Base-by-base conservation (phyloP, 352 stramenopile species). In the Pythium rhizo-oryzae region DNA sequence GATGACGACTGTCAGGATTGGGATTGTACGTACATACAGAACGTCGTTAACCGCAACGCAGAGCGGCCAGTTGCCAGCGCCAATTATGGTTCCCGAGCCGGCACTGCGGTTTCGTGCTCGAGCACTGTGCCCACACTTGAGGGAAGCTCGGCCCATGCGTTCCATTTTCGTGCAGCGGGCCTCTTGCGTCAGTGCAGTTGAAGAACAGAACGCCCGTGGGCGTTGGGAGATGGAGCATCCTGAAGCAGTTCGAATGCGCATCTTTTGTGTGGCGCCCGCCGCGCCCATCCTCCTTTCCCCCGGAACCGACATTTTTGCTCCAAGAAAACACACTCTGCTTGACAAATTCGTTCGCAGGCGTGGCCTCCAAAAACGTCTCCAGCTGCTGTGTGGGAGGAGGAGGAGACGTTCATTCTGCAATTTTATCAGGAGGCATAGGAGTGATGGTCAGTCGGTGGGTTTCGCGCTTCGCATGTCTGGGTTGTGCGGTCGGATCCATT, bases 221-320 rank as follows among this genome's bases (percentile, higher is more conserved):
- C 23, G 19, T 43, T 23, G 30, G 59, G 59, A 66, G 59, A 66
- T 66, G 59, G 23, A 46, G 8, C 59, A 58, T 60, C 49, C 60
- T 67, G 60, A 67, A 67, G 60, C 55, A 61, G 8, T 8, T 44
- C 57, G 39, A 55, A 54, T 51, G 58, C 43, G 41, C 58, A 49
- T 65, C 44, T 23, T 24, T 46, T 21, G 16, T 39, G 16, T 21
- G n/a, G 28, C 9, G 53, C 19, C 18, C 30, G 33, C 30, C 46
- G 46, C 13, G 41, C 53, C 35, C 53, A 59, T 59, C 53, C 53
- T 49, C 53, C 18, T 2, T 33, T 33, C 28, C 15, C 3, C 35
- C 13, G 19, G 6, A 33, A 33, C 28, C 28, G 19, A 33, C 2
- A 28, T 59, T 23, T 46, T 47, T 18, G 41, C 21, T 47, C 41